Evolutionary conservation across 768 basidiomycete genomes (phyloP), one percentile per base, ranked within the genome.

Genomic region (Mycena galericulata): DNA sequence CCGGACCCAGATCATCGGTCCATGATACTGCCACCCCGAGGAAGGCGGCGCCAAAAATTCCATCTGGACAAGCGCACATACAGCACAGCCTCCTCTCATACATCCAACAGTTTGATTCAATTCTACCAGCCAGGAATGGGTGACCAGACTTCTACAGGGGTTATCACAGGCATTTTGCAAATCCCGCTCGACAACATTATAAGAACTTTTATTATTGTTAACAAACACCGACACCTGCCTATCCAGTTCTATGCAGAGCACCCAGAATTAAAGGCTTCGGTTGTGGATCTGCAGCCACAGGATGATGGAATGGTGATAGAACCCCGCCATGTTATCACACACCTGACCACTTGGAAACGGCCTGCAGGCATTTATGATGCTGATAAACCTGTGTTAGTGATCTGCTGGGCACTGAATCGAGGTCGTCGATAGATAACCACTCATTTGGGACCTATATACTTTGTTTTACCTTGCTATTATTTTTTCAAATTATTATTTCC

Each of bases 401-500:
- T 70, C 20, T 70, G 68, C 29, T 70, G 63, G 63, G 68, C 63
- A 53, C 30, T 70, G n/a, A 66, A 70, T 27, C 63, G 58, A 34
- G 68, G 68, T 11, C 63, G 63, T 22, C 55, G 34, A 12, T 56
- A 49, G 14, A 36, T 36, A 36, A 7, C 8, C 34, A 36, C 34
- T 36, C 8, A 6, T 36, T 36, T 36, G 34, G 14, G 6, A 36
- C 14, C 14, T 36, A 14, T 36, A 14, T 36, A 14, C 34, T 36
- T 36, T 7, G 34, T 36, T 36, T 7, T 36, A 6, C 34, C 34
- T 14, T 36, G 34, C 34, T 36, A 7, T 36, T n/a, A n/a, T n/a
- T n/a, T n/a, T n/a, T n/a, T n/a, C n/a, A n/a, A n/a, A 36, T 36
- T 6, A 36, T 7, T 14, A 36, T 36, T 6, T 36, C 34, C 8